Evolutionary conservation across 164 flowering plant species (phyloP).

Genomic region (Pachysandra terminalis): DNA sequence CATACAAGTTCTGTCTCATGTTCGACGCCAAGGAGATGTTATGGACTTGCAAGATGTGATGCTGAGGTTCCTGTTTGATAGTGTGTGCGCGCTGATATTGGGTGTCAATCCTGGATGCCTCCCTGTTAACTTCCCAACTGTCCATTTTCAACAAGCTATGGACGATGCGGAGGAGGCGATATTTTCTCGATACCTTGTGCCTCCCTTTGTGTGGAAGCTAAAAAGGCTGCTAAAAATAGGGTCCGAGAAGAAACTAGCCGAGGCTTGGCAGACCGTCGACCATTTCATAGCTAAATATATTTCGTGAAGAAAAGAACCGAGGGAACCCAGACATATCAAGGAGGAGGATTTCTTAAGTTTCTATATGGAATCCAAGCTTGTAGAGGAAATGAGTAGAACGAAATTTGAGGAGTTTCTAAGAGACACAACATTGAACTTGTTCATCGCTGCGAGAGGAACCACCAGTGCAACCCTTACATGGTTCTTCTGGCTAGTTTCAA

Average conservation of each 20-base stretch:
- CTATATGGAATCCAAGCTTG: slow-evolving; percentile 6
- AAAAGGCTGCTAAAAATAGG: slow-evolving; percentile 28
- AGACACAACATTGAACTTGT: slow-evolving; percentile 24
- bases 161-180: slow-evolving; percentile 28
- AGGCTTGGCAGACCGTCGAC: slow-evolving; percentile 13
- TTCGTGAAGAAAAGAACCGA: slow-evolving; percentile 1
- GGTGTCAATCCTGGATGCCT: slow-evolving; percentile 28
- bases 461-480: slow-evolving; percentile 33
- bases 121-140: slow-evolving; percentile 19
- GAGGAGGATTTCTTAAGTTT: slow-evolving; percentile 22
- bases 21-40: not conserved
- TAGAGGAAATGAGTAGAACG: not conserved
- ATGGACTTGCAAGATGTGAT: slow-evolving; percentile 41
- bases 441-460: slow-evolving; percentile 38
- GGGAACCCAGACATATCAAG: not conserved
- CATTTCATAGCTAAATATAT: slow-evolving; percentile 8
- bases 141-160: slow-evolving; percentile 31
- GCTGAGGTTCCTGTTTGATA: slow-evolving; percentile 35
- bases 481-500: slow-evolving; percentile 35
- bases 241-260: slow-evolving; percentile 13
- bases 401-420: slow-evolving; percentile 23
- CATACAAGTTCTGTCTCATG: slow-evolving; percentile 21
- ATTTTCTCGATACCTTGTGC: slow-evolving; percentile 25
- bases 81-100: slow-evolving; percentile 20
- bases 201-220: slow-evolving; percentile 32